Evolutionary conservation across 164 flowering plant genomes (phyloP).

Genomic region (Aristolochia californica): DNA sequence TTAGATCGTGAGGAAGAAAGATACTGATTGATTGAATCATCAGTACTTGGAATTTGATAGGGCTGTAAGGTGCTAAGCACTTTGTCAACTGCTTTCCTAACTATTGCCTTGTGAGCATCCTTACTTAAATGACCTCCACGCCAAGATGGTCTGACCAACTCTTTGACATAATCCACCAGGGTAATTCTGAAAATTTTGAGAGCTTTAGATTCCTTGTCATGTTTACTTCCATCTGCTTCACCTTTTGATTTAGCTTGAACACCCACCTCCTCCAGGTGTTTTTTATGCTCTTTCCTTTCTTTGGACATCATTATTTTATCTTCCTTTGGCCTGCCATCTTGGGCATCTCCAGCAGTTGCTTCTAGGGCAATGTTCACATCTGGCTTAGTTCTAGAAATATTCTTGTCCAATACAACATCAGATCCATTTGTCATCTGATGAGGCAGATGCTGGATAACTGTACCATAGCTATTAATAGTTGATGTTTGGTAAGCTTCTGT

Average conservation of each 20-base stretch:
- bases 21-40: constrained; percentile 52
- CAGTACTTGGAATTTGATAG: constrained; percentile 50
- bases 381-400: neutral
- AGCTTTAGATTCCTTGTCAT: constrained; percentile 38
- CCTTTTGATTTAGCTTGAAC: constrained; percentile 11
- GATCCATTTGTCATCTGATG: constrained; percentile 14
- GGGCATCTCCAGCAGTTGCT: neutral
- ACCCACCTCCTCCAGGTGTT: neutral
- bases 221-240: constrained; percentile 18
- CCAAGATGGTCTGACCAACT: constrained; percentile 76
- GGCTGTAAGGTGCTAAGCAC: constrained; percentile 52
- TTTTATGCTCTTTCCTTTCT: neutral
- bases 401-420: constrained; percentile 17
- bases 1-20: constrained; percentile 54
- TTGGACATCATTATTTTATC: neutral
- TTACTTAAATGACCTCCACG: constrained; percentile 64
- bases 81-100: constrained; percentile 81
- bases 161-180: constrained; percentile 70
- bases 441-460: constrained; percentile 10
- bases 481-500: constrained; percentile 20
- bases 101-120: constrained; percentile 74
- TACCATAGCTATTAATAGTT: constrained; percentile 11
- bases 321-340: neutral
- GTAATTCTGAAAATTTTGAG: constrained; percentile 49
- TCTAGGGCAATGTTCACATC: neutral